A percentile compares a stretch with the other conserved stretches of the same genome.
Evolutionary conservation across 2,329 filamentous ascomycete species (phyloP).

Genomic region (Aspergillus intermedius): DNA sequence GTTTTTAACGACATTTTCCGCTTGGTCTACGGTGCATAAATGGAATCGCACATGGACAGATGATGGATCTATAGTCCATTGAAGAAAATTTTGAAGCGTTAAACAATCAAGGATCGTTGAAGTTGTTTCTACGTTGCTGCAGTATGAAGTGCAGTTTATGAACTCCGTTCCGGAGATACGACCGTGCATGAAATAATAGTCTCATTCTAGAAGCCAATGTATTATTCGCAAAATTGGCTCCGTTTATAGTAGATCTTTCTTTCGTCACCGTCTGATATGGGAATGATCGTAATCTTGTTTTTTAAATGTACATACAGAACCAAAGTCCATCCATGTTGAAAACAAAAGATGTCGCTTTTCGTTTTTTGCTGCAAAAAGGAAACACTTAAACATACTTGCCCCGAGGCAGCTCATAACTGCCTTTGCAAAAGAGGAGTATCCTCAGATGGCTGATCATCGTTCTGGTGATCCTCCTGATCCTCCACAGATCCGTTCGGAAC

Average conservation of each 20-base stretch:
- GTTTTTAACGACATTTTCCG: constrained; percentile 95
- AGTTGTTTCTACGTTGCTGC: no score
- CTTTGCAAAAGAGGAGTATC: constrained; percentile 30
- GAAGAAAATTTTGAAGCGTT: neutral
- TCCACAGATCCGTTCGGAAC: constrained; percentile 4
- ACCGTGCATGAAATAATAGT: no score
- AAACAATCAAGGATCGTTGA: neutral
- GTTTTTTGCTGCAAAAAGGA: neutral
- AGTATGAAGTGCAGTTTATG: no score
- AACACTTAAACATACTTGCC: neutral
- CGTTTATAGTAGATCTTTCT: no score
- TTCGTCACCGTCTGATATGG: no score
- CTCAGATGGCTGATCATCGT: constrained; percentile 22
- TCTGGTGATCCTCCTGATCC: constrained; percentile 11
- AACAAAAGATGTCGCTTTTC: neutral
- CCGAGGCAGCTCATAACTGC: constrained; percentile 9
- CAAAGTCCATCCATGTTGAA: neutral
- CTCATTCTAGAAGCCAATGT: no score
- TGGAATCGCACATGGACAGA: no score
- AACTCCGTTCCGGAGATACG: no score
- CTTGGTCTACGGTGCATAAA: constrained; percentile 56
- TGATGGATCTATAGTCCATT: no score
- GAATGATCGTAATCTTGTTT: no score
- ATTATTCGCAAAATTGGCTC: no score
- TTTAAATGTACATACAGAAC: no score